Evolutionary conservation across 2,329 filamentous ascomycete species (phyloP), one percentile per base, ranked within the genome.

Genomic region (Trichophyton verrucosum): DNA sequence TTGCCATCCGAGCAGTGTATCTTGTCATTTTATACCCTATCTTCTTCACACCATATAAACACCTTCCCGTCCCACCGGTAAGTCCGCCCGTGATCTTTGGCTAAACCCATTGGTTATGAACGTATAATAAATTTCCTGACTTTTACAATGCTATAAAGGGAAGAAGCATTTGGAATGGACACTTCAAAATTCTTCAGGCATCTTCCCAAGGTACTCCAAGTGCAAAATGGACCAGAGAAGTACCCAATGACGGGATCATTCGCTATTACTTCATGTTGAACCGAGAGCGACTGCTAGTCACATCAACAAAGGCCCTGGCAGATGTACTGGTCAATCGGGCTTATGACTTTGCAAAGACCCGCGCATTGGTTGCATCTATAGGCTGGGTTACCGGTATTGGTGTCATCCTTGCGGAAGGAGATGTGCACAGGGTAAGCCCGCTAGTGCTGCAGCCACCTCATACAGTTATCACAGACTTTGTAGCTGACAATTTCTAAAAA

Each of bases 381-480:
- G 67, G 66, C 3, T 71, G 69, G 22, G 60, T 77, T 5, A 66
- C 76, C 1, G 77, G 77, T 0, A 66, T 75, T 57, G 77, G 77
- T 0, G 38, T 79, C 9, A 74, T 96, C 42, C 77, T 96, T 9
- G 88, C 89, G 1, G 91, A 96, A 73, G 91, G 91, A n/a, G 88
- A 95, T 11, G 88, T 91, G 68, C 92, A 96, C 73, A 94, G 87
- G 75, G 77, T 82, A 67, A 15, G 64, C 20, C 13, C 11, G 22
- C 49, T 13, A 13, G 3, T 22, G 20, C 33, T 44, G 7, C n/a
- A 30, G 15, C n/a, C 27, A 17, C 20, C 30, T 11, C 40, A 53
- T 33, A n/a, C 42, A 6, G 20, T 8, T 15, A 13, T 38, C 20
- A 7, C 8, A 20, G 27, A 1, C 11, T 7, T 15, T 22, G n/a